Evolutionary conservation across 768 basidiomycete species (phyloP), one percentile per base, ranked within the genome.

Genomic region (Vararia minispora): DNA sequence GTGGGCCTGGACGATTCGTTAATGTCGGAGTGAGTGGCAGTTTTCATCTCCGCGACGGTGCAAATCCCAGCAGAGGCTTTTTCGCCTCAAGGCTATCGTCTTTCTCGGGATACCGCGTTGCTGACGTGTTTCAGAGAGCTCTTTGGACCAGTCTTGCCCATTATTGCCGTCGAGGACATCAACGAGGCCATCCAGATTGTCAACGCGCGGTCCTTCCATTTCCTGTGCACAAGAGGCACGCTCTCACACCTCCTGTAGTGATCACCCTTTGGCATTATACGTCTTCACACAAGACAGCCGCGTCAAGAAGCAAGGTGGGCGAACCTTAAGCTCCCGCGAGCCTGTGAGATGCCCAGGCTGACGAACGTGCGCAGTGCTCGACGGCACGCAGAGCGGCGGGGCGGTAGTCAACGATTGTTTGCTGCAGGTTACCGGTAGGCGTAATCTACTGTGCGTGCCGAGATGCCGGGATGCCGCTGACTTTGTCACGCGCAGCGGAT

Each of bases 71-170:
- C n/a, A n/a, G n/a, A n/a, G n/a, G n/a, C n/a, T n/a, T n/a, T n/a
- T n/a, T n/a, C n/a, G n/a, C n/a, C n/a, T n/a, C n/a, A n/a, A n/a
- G n/a, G n/a, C n/a, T n/a, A n/a, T n/a, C n/a, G n/a, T n/a, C n/a
- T n/a, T n/a, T n/a, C n/a, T n/a, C n/a, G n/a, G n/a, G n/a, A n/a
- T n/a, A n/a, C n/a, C n/a, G n/a, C n/a, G n/a, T n/a, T 25, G 13
- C 16, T 29, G 27, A 42, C 29, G 24, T 34, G 22, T 13, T 29
- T 0, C 45, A 87, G 85, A 43, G 89, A 91, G 51, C 67, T 90
- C 29, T 90, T 92, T 48, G 89, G 87, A 0, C 88, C 89, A 6
- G 47, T 92, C 8, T 60, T 92, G 17, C 79, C 85, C 3, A 65
- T 92, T 28, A 60, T 91, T 1, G 71, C 78, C 0, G 76, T 89